A percentile compares a stretch with the other conserved stretches of the same genome.
phyloP scores from a whole-genome alignment of 768 basidiomycete species.

The Boletus subcaerulescens region DNA sequence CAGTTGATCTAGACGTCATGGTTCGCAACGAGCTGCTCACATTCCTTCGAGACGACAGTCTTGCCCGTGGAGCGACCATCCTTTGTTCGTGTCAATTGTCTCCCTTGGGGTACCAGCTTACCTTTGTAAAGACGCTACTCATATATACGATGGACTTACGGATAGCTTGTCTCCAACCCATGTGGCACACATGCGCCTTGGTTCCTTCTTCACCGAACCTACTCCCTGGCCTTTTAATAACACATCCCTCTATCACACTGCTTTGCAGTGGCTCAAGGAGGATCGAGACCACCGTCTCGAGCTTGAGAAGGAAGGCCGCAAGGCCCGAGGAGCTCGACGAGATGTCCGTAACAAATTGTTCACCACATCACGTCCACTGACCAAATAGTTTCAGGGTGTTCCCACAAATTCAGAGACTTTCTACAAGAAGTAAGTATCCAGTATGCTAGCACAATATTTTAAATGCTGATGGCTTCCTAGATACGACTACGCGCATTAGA shows the following conservation, averaged over 20 bases:
- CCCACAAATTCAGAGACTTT: constrained; percentile 81
- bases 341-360: constrained; percentile 40
- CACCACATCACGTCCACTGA: constrained; percentile 1
- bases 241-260: constrained; percentile 59
- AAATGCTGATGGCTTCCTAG: constrained; percentile 27
- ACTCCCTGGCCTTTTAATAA: constrained; percentile 63
- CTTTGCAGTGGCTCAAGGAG: constrained; percentile 83
- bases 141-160: constrained; percentile 92
- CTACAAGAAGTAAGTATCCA: constrained; percentile 66
- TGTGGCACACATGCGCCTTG: constrained; percentile 87
- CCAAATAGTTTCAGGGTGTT: constrained; percentile 38
- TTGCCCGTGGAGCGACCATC: constrained; percentile 78
- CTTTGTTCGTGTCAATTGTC: constrained; percentile 53
- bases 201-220: constrained; percentile 64
- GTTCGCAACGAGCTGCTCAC: constrained; percentile 88
- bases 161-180: constrained; percentile 80
- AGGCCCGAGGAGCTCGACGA: constrained; percentile 57
- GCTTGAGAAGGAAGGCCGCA: constrained; percentile 56
- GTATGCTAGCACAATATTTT: background rate
- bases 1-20: constrained; percentile 94
- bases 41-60: constrained; percentile 83
- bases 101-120: constrained; percentile 6
- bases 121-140: constrained; percentile 73
- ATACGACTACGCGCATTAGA: constrained; percentile 48
- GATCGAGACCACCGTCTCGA: constrained; percentile 67